Percentiles rank a stretch among this genome's conserved stretches.
Evolutionary conservation across 1,284 basidiomycete genomes (phyloP).

Genomic region (Ceratobasidium sp.): DNA sequence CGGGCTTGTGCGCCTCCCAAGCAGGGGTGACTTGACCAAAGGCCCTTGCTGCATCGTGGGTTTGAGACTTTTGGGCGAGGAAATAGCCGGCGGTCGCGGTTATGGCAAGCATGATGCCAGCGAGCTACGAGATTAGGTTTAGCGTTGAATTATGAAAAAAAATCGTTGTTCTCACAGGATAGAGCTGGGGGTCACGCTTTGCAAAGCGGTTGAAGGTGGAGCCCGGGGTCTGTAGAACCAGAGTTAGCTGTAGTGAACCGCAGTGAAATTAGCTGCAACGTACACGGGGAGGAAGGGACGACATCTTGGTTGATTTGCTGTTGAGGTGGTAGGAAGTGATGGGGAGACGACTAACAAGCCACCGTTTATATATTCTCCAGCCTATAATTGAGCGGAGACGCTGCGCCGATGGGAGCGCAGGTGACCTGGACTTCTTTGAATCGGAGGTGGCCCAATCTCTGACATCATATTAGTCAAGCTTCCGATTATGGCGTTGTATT

Average conservation of each 20-base stretch:
- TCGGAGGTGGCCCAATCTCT: too few species aligned
- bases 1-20: conserved; percentile 37
- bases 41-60: conserved; percentile 15
- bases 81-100: conserved; percentile 30
- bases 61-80: conserved; percentile 33
- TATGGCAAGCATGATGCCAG: conserved; percentile 30
- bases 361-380: conserved; percentile 14
- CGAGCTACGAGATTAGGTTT: conserved; percentile 4
- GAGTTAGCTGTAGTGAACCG: neutral
- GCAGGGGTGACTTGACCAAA: conserved; percentile 36
- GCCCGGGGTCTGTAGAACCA: conserved; percentile 15
- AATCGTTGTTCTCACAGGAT: conserved; percentile 14
- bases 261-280: neutral
- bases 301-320: neutral
- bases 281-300: conserved; percentile 33
- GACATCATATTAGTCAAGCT: conserved; percentile 13
- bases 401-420: conserved; percentile 21
- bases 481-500: neutral
- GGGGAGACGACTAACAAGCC: neutral
- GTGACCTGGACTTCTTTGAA: too few species aligned
- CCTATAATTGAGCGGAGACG: neutral
- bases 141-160: neutral
- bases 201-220: conserved; percentile 38
- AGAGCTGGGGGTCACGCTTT: conserved; percentile 41
- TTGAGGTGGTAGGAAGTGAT: neutral